A percentile compares a stretch with the other conserved stretches of the same genome.
Evolutionary conservation across 306 rosid genomes (phyloP).

Genomic region (Senna siamea): DNA sequence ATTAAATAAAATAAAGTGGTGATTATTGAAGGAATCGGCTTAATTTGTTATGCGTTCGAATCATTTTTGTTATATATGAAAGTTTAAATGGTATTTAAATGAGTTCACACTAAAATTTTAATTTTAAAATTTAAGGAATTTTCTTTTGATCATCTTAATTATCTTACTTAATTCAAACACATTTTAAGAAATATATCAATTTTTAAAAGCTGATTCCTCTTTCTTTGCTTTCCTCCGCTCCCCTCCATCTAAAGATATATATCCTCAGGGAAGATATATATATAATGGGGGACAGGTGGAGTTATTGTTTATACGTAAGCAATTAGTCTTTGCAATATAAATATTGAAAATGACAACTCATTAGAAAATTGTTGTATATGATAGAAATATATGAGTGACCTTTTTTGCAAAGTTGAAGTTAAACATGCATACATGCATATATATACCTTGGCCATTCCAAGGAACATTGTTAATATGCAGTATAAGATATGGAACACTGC

Average conservation of each 20-base stretch:
- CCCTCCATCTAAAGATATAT: no score
- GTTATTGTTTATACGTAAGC: no score
- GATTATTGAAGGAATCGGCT: not conserved
- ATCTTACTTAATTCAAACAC: no score
- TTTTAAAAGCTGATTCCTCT: no score
- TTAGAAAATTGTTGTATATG: not conserved
- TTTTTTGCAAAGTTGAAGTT: no score
- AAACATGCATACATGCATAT: no score
- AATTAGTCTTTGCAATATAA: not conserved
- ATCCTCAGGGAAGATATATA: no score
- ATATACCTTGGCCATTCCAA: conserved; percentile 81
- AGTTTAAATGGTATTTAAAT: not conserved
- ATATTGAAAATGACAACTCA: not conserved
- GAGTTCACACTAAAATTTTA: not conserved
- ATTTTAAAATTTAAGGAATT: no score
- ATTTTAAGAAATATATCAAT: no score
- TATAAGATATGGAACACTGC: conserved; percentile 70
- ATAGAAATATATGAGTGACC: no score
- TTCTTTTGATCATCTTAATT: no score
- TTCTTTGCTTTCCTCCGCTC: no score
- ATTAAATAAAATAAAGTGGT: not conserved
- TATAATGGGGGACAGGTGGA: not conserved
- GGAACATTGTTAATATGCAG: conserved; percentile 67
- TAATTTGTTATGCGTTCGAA: not conserved
- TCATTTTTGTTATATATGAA: not conserved